Base-by-base conservation (phyloP, 768 basidiomycete genomes). In the Tylopilus sp. region DNA sequence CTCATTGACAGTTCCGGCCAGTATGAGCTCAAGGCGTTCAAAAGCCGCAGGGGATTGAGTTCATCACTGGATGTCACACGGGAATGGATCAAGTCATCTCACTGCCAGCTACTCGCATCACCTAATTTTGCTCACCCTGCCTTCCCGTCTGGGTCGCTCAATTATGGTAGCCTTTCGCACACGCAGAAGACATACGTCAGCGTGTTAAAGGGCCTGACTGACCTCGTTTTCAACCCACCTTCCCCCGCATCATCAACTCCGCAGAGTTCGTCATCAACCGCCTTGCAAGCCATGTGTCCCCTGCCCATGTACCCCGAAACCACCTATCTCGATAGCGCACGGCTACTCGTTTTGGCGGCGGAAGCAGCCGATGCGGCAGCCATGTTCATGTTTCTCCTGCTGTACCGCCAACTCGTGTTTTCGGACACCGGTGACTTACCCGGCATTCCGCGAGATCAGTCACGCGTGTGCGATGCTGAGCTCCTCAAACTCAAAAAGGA, bases 21-120 rank as follows among this genome's bases (percentile, higher is more conserved):
- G 36, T 90, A 89, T 63, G 92, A 96, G 67, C 77, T 86, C 57
- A 81, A 83, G 64, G 83, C 84, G 25, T 89, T 95, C 74, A 82
- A 84, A 68, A 76, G 79, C 60, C 76, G 79, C 54, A 78, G 77
- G 66, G 76, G 73, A 53, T 54, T 59, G 31, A 68, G 72, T 53
- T 68, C 72, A 44, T 79, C 81, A 12, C 73, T 86, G 43, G 72
- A 72, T 54, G 63, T 77, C 37, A 86, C 88, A 38, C 81, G 80
- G 41, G 74, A 78, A 64, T 91, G 89, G 89, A 75, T 90, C 41
- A 72, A 71, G 46, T 64, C 74, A 22, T 81, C 86, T 45, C 76
- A 83, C 66, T 71, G 53, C 63, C 78, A 66, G 58, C 80, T 68
- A 52, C 78, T 62, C 48, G 69, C 73, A 49, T 67, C 63, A 34